Percentiles rank a stretch among this genome's conserved stretches.
Conservation (phyloP, 2,329 filamentous ascomycete species). For the Pestalotiopsis sp. region DNA sequence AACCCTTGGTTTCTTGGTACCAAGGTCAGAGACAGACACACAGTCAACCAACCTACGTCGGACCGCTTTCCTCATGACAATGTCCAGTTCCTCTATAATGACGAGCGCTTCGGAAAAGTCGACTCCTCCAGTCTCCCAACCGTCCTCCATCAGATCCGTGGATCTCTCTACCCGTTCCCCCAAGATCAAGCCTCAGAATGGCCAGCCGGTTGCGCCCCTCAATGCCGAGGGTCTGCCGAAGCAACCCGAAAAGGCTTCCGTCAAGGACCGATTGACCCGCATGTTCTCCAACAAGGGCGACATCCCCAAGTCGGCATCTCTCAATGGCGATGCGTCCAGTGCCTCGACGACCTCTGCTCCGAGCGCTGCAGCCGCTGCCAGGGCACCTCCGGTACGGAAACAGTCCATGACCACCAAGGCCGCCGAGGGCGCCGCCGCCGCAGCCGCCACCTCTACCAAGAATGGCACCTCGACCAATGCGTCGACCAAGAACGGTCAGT, state of each 20-base stretch:
- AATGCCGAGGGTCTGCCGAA: slow-evolving; percentile 38
- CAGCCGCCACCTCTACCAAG: too few relatives aligned
- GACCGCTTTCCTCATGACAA: slow-evolving; percentile 12
- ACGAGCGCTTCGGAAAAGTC: slow-evolving; percentile 35
- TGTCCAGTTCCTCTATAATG: slow-evolving; percentile 27
- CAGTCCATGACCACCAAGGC: slow-evolving; percentile 39
- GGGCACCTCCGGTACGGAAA: slow-evolving; percentile 43
- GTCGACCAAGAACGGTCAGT: slow-evolving; percentile 31
- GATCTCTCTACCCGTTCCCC: slow-evolving; percentile 32
- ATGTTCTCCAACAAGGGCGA: slow-evolving; percentile 67
- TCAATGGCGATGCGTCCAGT: slow-evolving; percentile 35
- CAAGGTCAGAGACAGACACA: background rate
- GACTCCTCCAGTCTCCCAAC: slow-evolving; percentile 31
- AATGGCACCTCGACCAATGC: too few relatives aligned
- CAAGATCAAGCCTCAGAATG: slow-evolving; percentile 33
- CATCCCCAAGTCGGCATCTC: slow-evolving; percentile 32
- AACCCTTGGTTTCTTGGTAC: slow-evolving; percentile 1
- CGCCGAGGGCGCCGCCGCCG: slow-evolving; percentile 32
- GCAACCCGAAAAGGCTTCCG: slow-evolving; percentile 57
- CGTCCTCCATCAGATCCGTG: slow-evolving; percentile 36
- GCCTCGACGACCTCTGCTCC: slow-evolving; percentile 19
- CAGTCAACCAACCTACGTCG: slow-evolving; percentile 17
- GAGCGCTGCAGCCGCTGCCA: slow-evolving; percentile 35
- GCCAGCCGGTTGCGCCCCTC: slow-evolving; percentile 24
- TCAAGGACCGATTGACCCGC: slow-evolving; percentile 66